Percentiles rank a stretch among this genome's conserved stretches.
Evolutionary conservation across 306 rosid species (phyloP).

Genomic region (Fragaria iinumae): DNA sequence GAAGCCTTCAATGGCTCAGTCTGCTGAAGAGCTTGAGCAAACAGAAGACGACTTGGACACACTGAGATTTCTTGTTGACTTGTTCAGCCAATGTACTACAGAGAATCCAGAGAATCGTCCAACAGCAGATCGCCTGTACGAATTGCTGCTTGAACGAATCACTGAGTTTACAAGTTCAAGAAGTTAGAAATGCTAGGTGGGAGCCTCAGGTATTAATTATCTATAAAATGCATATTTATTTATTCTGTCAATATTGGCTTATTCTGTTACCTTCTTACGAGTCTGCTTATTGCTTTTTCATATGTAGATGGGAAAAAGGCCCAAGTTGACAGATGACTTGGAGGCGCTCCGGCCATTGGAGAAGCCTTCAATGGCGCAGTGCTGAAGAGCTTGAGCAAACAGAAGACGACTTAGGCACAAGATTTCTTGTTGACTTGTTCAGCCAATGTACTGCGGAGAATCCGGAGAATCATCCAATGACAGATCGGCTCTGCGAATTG

Average conservation of each 20-base stretch:
- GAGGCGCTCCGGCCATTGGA: conserved; percentile 45
- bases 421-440: conserved; percentile 72
- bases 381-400: conserved; percentile 42
- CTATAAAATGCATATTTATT: conserved; percentile 3
- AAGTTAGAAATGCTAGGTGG: conserved; percentile 36
- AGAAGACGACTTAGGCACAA: conserved; percentile 36
- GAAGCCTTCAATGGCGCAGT: conserved; percentile 55
- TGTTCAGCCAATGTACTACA: conserved; percentile 64
- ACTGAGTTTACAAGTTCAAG: conserved; percentile 30
- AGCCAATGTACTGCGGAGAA: conserved; percentile 61
- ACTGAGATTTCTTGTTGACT: conserved; percentile 59
- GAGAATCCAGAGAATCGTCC: conserved; percentile 72
- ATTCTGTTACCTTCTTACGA: conserved; percentile 11
- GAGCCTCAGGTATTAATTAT: conserved; percentile 20
- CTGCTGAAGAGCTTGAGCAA: conserved; percentile 45
- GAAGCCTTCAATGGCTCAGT: conserved; percentile 59
- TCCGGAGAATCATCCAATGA: conserved; percentile 70
- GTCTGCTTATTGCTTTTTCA: neutral
- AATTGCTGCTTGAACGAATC: conserved; percentile 46
- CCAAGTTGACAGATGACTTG: conserved; percentile 60
- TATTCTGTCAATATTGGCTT: neutral
- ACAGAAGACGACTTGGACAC: conserved; percentile 39
- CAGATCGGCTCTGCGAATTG: conserved; percentile 59
- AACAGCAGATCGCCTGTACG: conserved; percentile 63
- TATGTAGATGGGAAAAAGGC: conserved; percentile 61